Evolutionary conservation across 2,329 filamentous ascomycete species (phyloP).

Genomic region (Apiospora rasikravindrae): DNA sequence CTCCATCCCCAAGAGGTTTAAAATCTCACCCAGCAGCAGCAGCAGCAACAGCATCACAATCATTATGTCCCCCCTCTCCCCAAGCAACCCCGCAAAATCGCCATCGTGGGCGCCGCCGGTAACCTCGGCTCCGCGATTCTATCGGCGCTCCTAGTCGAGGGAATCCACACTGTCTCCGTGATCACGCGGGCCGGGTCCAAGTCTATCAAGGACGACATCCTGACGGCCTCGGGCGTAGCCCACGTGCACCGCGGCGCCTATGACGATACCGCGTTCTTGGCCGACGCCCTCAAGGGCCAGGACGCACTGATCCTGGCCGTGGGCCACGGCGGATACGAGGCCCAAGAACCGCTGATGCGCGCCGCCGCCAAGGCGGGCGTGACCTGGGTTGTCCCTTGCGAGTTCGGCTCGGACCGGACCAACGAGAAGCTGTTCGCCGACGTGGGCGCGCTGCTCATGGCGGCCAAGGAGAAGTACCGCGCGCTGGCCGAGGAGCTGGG

Average conservation of each 20-base stretch:
- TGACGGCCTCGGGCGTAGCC: conserved; percentile 20
- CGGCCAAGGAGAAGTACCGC: conserved; percentile 31
- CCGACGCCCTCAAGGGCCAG: conserved; percentile 38
- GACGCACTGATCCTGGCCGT: conserved; percentile 40
- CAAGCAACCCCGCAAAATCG: conserved; percentile 29
- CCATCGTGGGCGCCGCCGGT: conserved; percentile 35
- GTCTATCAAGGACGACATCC: conserved; percentile 27
- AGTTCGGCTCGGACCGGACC: conserved; percentile 39
- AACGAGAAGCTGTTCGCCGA: conserved; percentile 29
- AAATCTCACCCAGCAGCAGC: background rate
- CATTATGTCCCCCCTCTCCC: conserved; percentile 24
- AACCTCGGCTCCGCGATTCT: conserved; percentile 37
- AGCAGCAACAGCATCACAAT: background rate
- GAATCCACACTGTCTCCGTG: conserved; percentile 38
- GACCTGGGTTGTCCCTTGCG: conserved; percentile 38
- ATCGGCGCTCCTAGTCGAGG: conserved; percentile 33
- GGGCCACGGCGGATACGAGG: conserved; percentile 28
- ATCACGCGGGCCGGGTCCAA: conserved; percentile 37
- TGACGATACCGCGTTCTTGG: conserved; percentile 33
- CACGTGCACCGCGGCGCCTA: conserved; percentile 29
- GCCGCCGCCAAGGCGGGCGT: conserved; percentile 41
- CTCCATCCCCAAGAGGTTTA: background rate
- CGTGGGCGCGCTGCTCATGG: conserved; percentile 28
- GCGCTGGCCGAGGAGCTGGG: background rate
- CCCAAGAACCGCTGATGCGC: conserved; percentile 36